These are phyloP conservation scores for Kentomonas sorsogonicus DNA, from an alignment of 208 protist species.

Conservation along the genomic window DNA sequence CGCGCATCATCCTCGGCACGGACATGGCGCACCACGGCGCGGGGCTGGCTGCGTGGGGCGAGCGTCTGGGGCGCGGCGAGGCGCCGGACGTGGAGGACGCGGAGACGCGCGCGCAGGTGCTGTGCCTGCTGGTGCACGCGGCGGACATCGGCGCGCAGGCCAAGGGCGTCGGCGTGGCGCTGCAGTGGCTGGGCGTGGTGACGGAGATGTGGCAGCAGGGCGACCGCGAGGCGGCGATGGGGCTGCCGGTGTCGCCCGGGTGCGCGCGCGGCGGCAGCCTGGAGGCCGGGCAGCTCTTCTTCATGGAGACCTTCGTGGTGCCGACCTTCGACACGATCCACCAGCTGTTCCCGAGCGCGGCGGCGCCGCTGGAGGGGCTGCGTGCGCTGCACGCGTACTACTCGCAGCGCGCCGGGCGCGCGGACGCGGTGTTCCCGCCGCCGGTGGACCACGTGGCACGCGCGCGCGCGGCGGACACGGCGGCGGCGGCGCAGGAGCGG, in stretches of 20 bases:
- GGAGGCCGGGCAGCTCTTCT: slow-evolving; percentile 49
- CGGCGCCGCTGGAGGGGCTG: slow-evolving; percentile 45
- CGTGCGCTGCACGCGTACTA: slow-evolving; percentile 44
- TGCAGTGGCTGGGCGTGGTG: slow-evolving; percentile 67
- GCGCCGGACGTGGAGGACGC: slow-evolving; percentile 27
- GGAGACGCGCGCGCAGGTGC: slow-evolving; percentile 45
- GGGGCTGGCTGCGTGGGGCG: slow-evolving; percentile 23
- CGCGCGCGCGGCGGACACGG: background rate
- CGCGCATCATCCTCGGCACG: slow-evolving; percentile 41
- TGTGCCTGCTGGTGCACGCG: slow-evolving; percentile 62
- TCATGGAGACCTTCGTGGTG: slow-evolving; percentile 68
- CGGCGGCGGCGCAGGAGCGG: background rate
- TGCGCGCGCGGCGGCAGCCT: slow-evolving; percentile 27
- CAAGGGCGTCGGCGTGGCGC: slow-evolving; percentile 45
- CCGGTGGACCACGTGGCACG: too few species aligned
- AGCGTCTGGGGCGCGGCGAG: slow-evolving; percentile 12
- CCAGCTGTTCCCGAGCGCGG: slow-evolving; percentile 47
- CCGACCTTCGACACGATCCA: slow-evolving; percentile 66
- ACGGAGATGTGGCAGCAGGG: slow-evolving; percentile 78
- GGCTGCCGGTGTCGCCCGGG: slow-evolving; percentile 42
- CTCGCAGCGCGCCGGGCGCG: too few species aligned
- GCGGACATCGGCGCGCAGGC: slow-evolving; percentile 70
- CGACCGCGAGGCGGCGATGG: slow-evolving; percentile 45
- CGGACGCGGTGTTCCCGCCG: too few species aligned
- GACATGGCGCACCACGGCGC: slow-evolving; percentile 57